Evolutionary conservation across 345 rosid genomes (phyloP).

Genomic region (Lumnitzera racemosa): DNA sequence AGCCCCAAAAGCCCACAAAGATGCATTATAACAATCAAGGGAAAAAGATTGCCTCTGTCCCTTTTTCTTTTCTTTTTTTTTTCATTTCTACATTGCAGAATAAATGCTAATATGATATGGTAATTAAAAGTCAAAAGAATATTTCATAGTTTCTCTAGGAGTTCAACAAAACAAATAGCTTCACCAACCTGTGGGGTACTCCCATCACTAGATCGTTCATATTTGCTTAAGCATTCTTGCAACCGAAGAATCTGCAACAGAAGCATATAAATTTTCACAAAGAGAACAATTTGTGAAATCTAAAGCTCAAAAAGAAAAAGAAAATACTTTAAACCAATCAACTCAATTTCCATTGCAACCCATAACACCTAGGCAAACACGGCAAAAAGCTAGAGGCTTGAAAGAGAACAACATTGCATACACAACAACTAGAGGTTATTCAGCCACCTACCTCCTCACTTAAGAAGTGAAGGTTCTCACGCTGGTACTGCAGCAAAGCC

Average conservation of each 20-base stretch:
- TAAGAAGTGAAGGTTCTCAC: slow-evolving; percentile 92
- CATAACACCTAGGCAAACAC: neutral
- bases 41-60: too few species aligned
- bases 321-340: slow-evolving; percentile 1
- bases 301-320: too few species aligned
- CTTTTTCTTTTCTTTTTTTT: too few species aligned
- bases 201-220: slow-evolving; percentile 77
- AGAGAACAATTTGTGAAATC: too few species aligned
- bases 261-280: slow-evolving; percentile 2
- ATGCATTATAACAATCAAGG: too few species aligned
- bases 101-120: neutral
- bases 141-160: neutral
- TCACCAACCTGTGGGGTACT: slow-evolving; percentile 75
- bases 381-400: neutral
- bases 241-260: slow-evolving; percentile 63
- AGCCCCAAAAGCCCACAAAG: too few species aligned
- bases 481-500: slow-evolving; percentile 93
- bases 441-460: slow-evolving; percentile 69
- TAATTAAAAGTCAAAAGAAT: neutral
- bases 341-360: neutral
- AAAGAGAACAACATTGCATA: neutral
- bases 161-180: neutral
- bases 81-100: too few species aligned
- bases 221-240: slow-evolving; percentile 91
- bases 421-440: slow-evolving; percentile 1